Evolutionary conservation across 768 basidiomycete genomes (phyloP), one percentile per base, ranked within the genome.

Genomic region (Leucosporidium yakuticum): DNA sequence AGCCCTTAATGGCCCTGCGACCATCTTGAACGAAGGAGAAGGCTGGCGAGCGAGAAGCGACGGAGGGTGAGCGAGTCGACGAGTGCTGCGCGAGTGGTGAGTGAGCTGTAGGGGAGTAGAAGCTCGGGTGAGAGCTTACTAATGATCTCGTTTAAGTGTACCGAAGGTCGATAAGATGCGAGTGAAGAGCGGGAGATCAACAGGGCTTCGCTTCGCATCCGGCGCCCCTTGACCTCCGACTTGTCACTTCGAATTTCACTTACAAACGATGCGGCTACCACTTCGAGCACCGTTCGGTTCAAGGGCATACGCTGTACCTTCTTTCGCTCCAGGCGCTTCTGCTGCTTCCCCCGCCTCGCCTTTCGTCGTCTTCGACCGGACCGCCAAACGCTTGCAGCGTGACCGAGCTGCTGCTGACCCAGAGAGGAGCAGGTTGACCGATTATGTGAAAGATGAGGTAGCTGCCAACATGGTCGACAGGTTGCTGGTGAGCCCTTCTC

Each of bases 381-480:
- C 82, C 55, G 85, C 81, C 12, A 98, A 98, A 79, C 82, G 80
- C 50, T 75, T 85, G 11, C 94, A 98, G 79, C 86, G 84, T 74
- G 87, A 97, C 77, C 80, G 85, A 19, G 87, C 91, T 0, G 89
- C 85, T 6, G 72, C 78, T 61, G 80, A 82, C 66, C 20, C 25
- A 25, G 78, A 79, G 29, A 81, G 82, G 36, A 92, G 89, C 74
- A 82, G 85, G 74, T 85, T 86, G 0, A 91, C 93, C 8, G 95
- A 99, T 81, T 97, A 97, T 79, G 81, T 99, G 34, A 84, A 91
- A 51, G 85, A 91, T 64, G 95, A 95, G 77, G 86, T 94, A 14
- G 92, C 94, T 27, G 90, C 92, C 70, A 83, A 88, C 67, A 84
- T 98, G 84, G 85, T 91, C 79, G 95, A 98, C 76, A 83, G 95